Conservation (phyloP, 345 rosid species). For the Adansonia digitata region DNA sequence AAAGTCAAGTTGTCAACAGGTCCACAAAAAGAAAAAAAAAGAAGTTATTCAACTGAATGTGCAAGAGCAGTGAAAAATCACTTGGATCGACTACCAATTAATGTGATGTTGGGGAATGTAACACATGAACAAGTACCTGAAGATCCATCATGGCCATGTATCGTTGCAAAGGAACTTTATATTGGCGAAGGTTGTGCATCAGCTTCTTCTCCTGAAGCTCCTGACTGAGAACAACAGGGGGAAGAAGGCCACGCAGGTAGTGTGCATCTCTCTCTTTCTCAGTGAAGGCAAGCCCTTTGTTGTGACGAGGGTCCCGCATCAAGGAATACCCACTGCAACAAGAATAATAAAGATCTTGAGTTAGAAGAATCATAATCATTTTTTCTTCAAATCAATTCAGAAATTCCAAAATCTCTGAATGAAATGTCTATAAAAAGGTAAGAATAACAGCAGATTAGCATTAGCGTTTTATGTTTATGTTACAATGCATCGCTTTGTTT, state of each 20-base stretch:
- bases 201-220: constrained; percentile 79
- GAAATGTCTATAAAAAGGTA: background rate
- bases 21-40: too few relatives aligned
- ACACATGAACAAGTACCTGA: constrained; percentile 44
- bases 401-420: background rate
- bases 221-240: constrained; percentile 69
- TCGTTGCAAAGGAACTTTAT: constrained; percentile 78
- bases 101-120: background rate
- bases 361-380: background rate
- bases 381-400: background rate
- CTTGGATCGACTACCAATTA: background rate
- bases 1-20: background rate
- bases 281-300: constrained; percentile 84
- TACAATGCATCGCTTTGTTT: background rate
- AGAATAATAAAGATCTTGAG: background rate
- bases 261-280: constrained; percentile 91
- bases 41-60: background rate
- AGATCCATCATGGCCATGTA: constrained; percentile 97
- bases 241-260: constrained; percentile 88
- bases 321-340: constrained; percentile 68
- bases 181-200: constrained; percentile 79
- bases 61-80: background rate
- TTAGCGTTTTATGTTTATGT: background rate
- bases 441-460: background rate
- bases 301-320: constrained; percentile 87